Evolutionary conservation across 2,329 filamentous ascomycete genomes (phyloP).

Genomic region (Cylindrodendrum hubeiense): DNA sequence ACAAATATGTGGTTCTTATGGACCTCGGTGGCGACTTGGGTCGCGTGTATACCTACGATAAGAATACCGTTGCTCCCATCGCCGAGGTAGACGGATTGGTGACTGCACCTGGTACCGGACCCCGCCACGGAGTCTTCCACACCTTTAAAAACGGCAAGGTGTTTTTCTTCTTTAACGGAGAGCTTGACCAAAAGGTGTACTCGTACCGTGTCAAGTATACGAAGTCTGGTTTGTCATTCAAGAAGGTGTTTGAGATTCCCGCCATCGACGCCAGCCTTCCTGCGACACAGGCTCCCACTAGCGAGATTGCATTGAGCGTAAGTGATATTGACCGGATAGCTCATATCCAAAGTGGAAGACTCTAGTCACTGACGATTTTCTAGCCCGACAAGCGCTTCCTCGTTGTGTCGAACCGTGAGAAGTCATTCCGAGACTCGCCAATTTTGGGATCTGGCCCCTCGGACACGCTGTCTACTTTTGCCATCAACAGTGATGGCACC

Average conservation of each 20-base stretch:
- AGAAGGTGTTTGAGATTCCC: conserved; percentile 39
- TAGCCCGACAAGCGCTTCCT: conserved; percentile 39
- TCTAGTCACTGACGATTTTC: background rate
- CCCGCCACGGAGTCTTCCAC: conserved; percentile 39
- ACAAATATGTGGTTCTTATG: conserved; percentile 35
- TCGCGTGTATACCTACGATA: conserved; percentile 38
- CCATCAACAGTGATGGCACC: conserved; percentile 34
- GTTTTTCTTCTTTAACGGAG: conserved; percentile 41
- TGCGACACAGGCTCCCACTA: conserved; percentile 35
- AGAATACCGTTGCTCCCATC: conserved; percentile 37
- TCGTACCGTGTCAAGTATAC: conserved; percentile 39
- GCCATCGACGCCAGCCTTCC: conserved; percentile 32
- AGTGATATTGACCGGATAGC: background rate
- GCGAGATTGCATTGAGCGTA: conserved; percentile 41
- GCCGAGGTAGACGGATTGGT: conserved; percentile 28
- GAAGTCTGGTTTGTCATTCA: conserved; percentile 26
- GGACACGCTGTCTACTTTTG: conserved; percentile 39
- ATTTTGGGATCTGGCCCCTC: conserved; percentile 29
- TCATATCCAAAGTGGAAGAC: background rate
- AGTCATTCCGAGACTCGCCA: conserved; percentile 36
- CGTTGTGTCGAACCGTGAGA: conserved; percentile 40
- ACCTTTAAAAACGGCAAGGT: conserved; percentile 37
- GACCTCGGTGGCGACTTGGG: conserved; percentile 38
- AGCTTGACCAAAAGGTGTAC: conserved; percentile 41
- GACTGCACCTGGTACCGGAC: conserved; percentile 31